Evolutionary conservation across 2,329 filamentous ascomycete genomes (phyloP).

Genomic region (Blastomyces emzantsi): DNA sequence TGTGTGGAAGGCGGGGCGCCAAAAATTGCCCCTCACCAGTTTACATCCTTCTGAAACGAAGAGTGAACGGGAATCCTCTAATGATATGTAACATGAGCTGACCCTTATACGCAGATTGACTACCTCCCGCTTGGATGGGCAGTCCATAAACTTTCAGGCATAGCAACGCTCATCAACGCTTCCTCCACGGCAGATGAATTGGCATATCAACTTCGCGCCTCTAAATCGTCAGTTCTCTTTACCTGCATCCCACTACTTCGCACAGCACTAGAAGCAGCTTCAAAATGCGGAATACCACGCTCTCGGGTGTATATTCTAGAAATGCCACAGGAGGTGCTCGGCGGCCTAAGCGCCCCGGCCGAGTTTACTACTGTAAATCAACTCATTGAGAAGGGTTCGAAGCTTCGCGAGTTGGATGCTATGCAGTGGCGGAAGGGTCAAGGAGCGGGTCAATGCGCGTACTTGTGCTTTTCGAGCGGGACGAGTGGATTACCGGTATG

Average conservation of each 20-base stretch:
- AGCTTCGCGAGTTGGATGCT: slow-evolving; percentile 45
- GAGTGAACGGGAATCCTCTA: background rate
- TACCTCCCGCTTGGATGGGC: slow-evolving; percentile 59
- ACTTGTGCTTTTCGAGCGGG: slow-evolving; percentile 63
- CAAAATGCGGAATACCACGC: slow-evolving; percentile 49
- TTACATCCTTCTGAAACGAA: background rate
- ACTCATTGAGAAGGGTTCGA: slow-evolving; percentile 49
- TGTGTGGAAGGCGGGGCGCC: background rate
- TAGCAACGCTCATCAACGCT: slow-evolving; percentile 59
- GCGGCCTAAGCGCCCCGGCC: slow-evolving; percentile 36
- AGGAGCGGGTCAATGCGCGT: slow-evolving; percentile 56
- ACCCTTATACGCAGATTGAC: slow-evolving; percentile 46
- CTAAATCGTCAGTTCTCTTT: slow-evolving; percentile 56
- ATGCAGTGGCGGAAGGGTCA: slow-evolving; percentile 56
- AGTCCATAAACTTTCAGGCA: slow-evolving; percentile 59
- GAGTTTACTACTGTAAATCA: slow-evolving; percentile 54
- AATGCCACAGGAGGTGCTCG: slow-evolving; percentile 45
- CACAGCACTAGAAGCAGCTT: slow-evolving; percentile 52
- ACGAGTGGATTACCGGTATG: slow-evolving; percentile 61
- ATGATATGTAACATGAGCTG: background rate
- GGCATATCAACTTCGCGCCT: slow-evolving; percentile 57
- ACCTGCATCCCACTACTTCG: slow-evolving; percentile 55
- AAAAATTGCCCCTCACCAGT: background rate
- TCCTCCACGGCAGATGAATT: slow-evolving; percentile 57
- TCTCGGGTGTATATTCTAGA: slow-evolving; percentile 56